Evolutionary conservation across 176 grass and related monocot species (phyloP).

Genomic region (Urochloa ruziziensis): DNA sequence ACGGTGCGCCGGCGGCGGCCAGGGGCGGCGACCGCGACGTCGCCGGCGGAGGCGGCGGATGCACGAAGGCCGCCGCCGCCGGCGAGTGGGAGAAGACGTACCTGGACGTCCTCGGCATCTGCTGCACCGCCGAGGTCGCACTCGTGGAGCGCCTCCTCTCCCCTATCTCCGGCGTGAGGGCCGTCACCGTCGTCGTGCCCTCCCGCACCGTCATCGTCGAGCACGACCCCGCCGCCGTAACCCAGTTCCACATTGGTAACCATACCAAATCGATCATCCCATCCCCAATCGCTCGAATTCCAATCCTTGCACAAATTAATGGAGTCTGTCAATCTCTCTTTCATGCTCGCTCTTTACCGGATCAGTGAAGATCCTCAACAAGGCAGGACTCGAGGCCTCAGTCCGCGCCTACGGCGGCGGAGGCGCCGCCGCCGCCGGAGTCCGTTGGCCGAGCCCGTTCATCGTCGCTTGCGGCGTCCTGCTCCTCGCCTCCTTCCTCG

Average conservation of each 20-base stretch:
- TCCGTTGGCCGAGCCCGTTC: conserved; percentile 64
- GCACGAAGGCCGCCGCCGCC: background rate
- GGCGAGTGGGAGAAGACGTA: conserved; percentile 55
- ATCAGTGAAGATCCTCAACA: conserved; percentile 64
- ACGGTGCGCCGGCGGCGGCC: conserved; percentile 10
- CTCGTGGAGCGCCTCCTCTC: conserved; percentile 59
- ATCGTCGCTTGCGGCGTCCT: conserved; percentile 49
- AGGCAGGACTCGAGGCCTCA: conserved; percentile 62
- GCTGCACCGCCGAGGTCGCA: conserved; percentile 63
- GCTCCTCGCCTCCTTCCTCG: conserved; percentile 41
- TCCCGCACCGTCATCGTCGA: conserved; percentile 70
- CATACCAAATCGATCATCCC: background rate
- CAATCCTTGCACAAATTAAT: background rate
- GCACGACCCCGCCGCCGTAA: conserved; percentile 47
- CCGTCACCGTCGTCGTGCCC: conserved; percentile 55
- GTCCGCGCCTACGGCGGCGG: conserved; percentile 44
- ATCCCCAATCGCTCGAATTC: background rate
- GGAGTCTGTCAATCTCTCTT: background rate
- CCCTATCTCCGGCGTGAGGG: conserved; percentile 49
- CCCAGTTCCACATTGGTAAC: conserved; percentile 58
- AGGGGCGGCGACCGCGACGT: background rate
- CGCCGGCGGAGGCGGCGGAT: too few relatives aligned
- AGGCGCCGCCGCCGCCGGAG: conserved; percentile 9
- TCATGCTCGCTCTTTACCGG: background rate
- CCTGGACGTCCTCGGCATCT: conserved; percentile 79